Conservation (phyloP, 2,329 filamentous ascomycete species). For the Colletotrichum graminicola region DNA sequence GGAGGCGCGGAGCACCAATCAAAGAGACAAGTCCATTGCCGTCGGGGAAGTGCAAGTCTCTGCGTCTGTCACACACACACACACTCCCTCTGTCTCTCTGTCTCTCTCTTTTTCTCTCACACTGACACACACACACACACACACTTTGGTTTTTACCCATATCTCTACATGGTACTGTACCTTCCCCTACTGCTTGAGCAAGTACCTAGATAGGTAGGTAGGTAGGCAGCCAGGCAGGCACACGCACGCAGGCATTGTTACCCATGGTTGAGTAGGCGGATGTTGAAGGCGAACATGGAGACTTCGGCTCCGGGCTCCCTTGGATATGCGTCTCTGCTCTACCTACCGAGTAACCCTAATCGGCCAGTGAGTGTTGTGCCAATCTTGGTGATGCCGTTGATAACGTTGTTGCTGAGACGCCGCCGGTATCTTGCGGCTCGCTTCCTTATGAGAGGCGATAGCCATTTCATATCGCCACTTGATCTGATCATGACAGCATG, state of each 20-base stretch:
- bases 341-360: not conserved
- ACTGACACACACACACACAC: too few species aligned
- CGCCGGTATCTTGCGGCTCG: not conserved
- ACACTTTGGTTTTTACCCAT: constrained; percentile 5
- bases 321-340: not conserved
- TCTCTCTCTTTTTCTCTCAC: not conserved
- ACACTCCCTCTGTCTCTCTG: too few species aligned
- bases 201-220: not conserved
- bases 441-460: not conserved
- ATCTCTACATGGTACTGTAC: not conserved
- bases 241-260: constrained; percentile 1
- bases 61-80: not conserved
- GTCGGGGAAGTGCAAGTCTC: constrained; percentile 26
- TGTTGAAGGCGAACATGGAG: too few species aligned
- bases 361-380: not conserved
- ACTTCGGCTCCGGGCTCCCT: not conserved
- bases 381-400: constrained; percentile 1
- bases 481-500: not conserved
- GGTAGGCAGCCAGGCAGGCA: not conserved
- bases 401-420: not conserved
- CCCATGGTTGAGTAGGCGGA: not conserved
- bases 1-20: constrained; percentile 34
- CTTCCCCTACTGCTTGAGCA: not conserved
- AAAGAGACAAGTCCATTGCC: constrained; percentile 33
- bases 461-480: not conserved